A percentile compares a stretch with the other conserved stretches of the same genome.
phyloP scores from a whole-genome alignment of 352 stramenopile species.

The Pythium sp. region DNA sequence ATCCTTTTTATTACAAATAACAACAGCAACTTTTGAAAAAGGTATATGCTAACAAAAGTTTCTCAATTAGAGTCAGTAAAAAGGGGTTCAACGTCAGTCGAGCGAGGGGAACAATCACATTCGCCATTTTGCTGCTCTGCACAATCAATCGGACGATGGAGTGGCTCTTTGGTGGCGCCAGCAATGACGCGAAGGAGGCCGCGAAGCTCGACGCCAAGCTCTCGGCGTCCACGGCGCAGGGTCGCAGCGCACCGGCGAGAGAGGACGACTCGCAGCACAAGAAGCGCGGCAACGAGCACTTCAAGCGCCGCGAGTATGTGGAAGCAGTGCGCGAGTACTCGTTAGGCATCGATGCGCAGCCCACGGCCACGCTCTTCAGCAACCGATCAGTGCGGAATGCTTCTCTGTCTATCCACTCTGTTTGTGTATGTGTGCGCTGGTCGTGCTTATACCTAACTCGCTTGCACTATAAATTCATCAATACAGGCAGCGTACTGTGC shows the following conservation, averaged over 20 bases:
- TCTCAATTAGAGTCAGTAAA: background rate
- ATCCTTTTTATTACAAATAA: background rate
- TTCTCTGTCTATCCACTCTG: background rate
- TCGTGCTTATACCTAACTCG: background rate
- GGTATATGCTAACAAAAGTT: background rate
- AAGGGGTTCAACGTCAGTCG: background rate
- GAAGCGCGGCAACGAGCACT: conserved; percentile 61
- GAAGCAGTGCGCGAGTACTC: conserved; percentile 62
- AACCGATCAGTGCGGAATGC: conserved; percentile 52
- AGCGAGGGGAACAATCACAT: background rate
- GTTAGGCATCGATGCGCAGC: conserved; percentile 41
- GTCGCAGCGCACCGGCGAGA: conserved; percentile 55
- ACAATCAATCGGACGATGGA: conserved; percentile 32
- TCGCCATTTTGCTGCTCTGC: background rate
- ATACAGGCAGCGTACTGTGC: conserved; percentile 58
- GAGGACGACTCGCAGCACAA: conserved; percentile 73
- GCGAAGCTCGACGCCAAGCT: conserved; percentile 43
- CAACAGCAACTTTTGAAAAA: background rate
- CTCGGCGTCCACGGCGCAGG: conserved; percentile 51
- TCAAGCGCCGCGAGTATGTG: conserved; percentile 55
- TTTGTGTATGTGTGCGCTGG: background rate
- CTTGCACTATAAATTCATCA: background rate
- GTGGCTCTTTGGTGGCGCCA: conserved; percentile 49
- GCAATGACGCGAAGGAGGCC: conserved; percentile 5
- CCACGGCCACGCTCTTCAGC: conserved; percentile 71